Evolutionary conservation across 2,329 filamentous ascomycete species (phyloP), one percentile per base, ranked within the genome.

Genomic region (Xylaria multiplex): DNA sequence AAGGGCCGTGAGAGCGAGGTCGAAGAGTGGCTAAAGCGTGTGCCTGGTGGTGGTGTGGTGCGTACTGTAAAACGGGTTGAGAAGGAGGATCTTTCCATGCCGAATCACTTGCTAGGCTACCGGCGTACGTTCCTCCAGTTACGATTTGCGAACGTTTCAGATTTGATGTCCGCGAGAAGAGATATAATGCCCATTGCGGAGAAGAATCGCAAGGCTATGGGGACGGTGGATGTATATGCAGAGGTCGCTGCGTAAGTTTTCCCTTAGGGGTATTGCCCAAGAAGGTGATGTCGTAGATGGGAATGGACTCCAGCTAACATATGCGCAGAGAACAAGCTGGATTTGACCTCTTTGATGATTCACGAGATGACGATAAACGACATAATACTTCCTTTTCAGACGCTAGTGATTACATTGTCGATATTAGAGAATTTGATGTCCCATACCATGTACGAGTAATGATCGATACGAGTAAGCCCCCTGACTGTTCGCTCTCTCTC

Each of bases 361-460:
- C 83, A 86, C 87, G 92, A 86, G 88, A 91, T 81, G 87, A 93
- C 78, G 91, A 96, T 79, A 88, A 86, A 90, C 89, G 90, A 86
- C 84, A 85, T 82, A 93, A 90, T 83, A 87, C 86, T 78, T 84
- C 85, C 71, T 90, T 93, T 82, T 85, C 90, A 73, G 94, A 98
- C 80, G 93, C 95, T 65, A 97, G 93, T 85, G 95, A 98, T 85
- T 97, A 91, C 80, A 93, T 99, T 85, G 88, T 97, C 82, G 96
- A 99, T 86, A 97, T 99, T 79, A 90, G 96, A 85, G 96, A 99
- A 84, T 99, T 97, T 80, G 96, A 99, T 81, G 96, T 99, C 75
- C 96, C 96, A 71, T 99, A 99, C 84, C 96, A 99, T 84, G 96
- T 99, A 77, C 89, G 96, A 86, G 95, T 99, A 82, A 92, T 96